phyloP scores from a whole-genome alignment of 306 rosid species.

The Rosa multiflora region DNA sequence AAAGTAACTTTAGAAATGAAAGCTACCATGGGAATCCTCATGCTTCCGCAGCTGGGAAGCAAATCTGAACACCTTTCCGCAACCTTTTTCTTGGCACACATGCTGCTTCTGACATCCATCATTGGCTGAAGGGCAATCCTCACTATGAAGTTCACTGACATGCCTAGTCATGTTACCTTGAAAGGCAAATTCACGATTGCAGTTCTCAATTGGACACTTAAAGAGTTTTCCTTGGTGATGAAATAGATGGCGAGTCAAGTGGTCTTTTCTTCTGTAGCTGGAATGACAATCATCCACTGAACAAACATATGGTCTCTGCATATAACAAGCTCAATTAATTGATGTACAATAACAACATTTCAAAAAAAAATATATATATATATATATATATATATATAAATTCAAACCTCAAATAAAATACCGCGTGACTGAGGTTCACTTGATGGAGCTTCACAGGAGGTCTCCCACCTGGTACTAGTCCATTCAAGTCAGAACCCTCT shows the following conservation, averaged over 20 bases:
- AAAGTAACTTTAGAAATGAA: background rate
- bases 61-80: constrained; percentile 69
- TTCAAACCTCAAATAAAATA: constrained; percentile 54
- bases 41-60: constrained; percentile 59
- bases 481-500: constrained; percentile 67
- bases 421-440: constrained; percentile 72
- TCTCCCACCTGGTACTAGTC: constrained; percentile 95
- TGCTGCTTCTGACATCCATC: constrained; percentile 39
- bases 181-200: constrained; percentile 47
- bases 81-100: constrained; percentile 63
- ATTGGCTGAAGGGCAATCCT: constrained; percentile 20
- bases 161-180: constrained; percentile 61
- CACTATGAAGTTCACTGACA: constrained; percentile 50
- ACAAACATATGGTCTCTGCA: constrained; percentile 74
- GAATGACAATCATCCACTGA: constrained; percentile 58
- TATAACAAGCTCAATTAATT: background rate
- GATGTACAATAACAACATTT: background rate
- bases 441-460: constrained; percentile 99
- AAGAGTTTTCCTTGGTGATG: constrained; percentile 63
- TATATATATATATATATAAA: constrained; percentile 4
- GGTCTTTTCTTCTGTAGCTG: constrained; percentile 85
- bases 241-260: constrained; percentile 67
- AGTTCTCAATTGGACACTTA: constrained; percentile 59
- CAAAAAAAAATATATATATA: background rate
- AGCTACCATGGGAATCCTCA: constrained; percentile 71